Conservation (phyloP, 75 land plant species). For the Pinus albicaulis region DNA sequence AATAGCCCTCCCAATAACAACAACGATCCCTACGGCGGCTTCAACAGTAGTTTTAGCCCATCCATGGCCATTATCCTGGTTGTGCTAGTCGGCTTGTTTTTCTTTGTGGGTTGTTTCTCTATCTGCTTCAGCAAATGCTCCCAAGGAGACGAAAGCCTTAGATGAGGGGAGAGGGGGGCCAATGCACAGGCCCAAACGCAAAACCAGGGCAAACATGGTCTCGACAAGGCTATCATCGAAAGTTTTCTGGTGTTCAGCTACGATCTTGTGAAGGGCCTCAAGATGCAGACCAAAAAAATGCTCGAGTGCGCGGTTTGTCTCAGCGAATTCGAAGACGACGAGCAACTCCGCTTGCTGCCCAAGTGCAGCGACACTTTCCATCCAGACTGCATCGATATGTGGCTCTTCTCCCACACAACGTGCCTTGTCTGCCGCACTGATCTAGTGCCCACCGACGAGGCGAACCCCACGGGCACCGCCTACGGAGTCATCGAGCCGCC, state of each 20-base stretch:
- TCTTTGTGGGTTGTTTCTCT: conserved; percentile 39
- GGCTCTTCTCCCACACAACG: conserved; percentile 31
- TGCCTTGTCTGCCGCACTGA: conserved; percentile 32
- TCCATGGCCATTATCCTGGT: conserved; percentile 37
- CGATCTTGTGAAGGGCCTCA: not conserved
- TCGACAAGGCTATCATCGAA: conserved; percentile 8
- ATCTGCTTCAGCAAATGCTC: conserved; percentile 27
- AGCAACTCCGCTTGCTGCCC: conserved; percentile 26
- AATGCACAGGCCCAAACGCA: not conserved
- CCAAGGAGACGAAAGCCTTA: not conserved
- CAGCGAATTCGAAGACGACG: conserved; percentile 29
- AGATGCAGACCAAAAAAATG: not conserved
- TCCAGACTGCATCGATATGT: conserved; percentile 31
- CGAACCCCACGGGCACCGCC: not conserved
- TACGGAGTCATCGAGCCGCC: not conserved
- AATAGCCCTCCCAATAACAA: not conserved
- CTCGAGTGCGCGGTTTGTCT: conserved; percentile 38
- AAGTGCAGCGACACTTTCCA: conserved; percentile 27
- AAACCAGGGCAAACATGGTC: not conserved
- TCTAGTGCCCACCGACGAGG: not conserved
- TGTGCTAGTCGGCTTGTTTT: conserved; percentile 25
- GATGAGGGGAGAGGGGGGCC: not conserved
- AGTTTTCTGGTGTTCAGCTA: conserved; percentile 9
- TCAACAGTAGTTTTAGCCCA: conserved; percentile 19
- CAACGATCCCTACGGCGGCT: not conserved